Evolutionary conservation across 148 eudicot genomes (phyloP), one percentile per base, ranked within the genome.

Genomic region (Suaeda aralocaspica): DNA sequence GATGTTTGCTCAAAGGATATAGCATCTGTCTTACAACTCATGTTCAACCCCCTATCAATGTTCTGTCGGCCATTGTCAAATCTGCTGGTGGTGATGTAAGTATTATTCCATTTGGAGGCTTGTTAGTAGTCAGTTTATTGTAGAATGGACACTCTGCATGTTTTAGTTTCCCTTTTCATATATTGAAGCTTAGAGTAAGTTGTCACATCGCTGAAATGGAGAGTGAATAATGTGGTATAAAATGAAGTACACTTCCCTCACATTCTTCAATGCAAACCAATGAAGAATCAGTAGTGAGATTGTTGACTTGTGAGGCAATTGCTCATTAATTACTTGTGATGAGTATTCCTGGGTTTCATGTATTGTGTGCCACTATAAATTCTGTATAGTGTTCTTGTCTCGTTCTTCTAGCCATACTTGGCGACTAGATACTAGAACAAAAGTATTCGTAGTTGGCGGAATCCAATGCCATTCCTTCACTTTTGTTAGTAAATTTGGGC

Each of bases 81-180:
- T 86, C 89, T 46, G 96, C 98, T 59, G 98, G 98, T 25, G 98
- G 91, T 62, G 76, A 82, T 74, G 98, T 92, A 85, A 84, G 93
- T 86, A 56, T 58, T 36, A 51, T 6, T 22, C 33, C 6, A 28
- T 51, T 19, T 25, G 1, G 25, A 52, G 19, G 22, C 14, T 10
- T 64, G 53, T 49, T 26, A 18, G 56, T 48, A 26, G 30, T 66
- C 49, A 5, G 36, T 4, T n/a, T 44, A n/a, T 31, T 29, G 2
- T 25, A 13, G 33, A 22, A 36, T 22, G 16, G 15, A 33, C 25
- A 49, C 53, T 33, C 13, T 28, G 1, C 6, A 45, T 11, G 3
- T 25, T 41, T 21, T 71, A n/a, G 33, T n/a, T 18, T 68, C 48
- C 52, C 25, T 24, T 53, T 52, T 56, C 39, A 57, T 41, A 51